Conservation (phyloP, 257 asterid genomes). For the Fraxinus americana region DNA sequence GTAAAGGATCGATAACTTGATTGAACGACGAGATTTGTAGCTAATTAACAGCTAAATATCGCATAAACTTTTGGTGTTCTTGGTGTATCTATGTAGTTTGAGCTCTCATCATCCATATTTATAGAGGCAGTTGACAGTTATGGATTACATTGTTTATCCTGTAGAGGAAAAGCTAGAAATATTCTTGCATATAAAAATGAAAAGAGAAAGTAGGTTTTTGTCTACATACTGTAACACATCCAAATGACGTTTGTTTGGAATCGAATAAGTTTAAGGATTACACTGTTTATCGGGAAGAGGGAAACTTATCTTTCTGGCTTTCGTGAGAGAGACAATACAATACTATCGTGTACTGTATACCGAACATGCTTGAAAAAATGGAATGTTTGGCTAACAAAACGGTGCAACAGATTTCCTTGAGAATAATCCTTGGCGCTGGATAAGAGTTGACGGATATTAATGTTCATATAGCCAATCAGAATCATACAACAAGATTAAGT, state of each 20-base stretch:
- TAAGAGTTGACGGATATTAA: constrained; percentile 41
- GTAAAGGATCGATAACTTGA: not conserved
- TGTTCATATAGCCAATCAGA: constrained; percentile 12
- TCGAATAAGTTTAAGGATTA: not conserved
- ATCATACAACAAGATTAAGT: not conserved
- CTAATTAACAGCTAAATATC: not conserved
- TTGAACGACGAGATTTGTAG: not conserved
- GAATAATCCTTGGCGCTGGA: constrained; percentile 32
- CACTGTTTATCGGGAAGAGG: too few relatives aligned
- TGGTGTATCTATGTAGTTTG: constrained; percentile 6
- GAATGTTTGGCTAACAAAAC: not conserved
- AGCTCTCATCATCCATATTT: constrained; percentile 42
- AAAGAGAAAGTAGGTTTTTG: constrained; percentile 35
- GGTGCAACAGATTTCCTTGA: constrained; percentile 34
- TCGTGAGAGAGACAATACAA: not conserved
- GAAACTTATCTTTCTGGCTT: not conserved
- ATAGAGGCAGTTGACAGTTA: constrained; percentile 52
- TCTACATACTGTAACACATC: not conserved
- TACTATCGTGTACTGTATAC: too few relatives aligned
- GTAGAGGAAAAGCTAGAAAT: constrained; percentile 20
- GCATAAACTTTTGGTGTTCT: not conserved
- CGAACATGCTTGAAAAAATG: not conserved
- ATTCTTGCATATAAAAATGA: constrained; percentile 21
- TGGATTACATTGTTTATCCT: constrained; percentile 28
- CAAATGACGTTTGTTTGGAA: constrained; percentile 38